Conservation (phyloP, 1,284 basidiomycete species). For the Fomitiporia mediterranea region DNA sequence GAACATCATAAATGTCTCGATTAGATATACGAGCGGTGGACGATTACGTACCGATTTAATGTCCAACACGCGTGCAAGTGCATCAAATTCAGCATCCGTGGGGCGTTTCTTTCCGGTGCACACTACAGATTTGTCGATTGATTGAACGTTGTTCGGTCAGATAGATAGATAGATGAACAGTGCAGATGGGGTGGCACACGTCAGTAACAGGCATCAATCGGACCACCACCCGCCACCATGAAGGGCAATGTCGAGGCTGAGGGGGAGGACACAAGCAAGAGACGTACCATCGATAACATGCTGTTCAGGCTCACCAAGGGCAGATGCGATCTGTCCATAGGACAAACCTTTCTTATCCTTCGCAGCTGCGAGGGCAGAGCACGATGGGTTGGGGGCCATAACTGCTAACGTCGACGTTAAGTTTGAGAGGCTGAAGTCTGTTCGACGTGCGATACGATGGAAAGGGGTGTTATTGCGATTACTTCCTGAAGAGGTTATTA, state of each 20-base stretch:
- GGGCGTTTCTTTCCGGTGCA: constrained; percentile 44
- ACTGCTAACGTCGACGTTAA: constrained; percentile 5
- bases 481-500: no score
- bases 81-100: constrained; percentile 47
- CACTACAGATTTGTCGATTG: constrained; percentile 37
- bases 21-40: not conserved
- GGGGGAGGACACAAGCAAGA: not conserved
- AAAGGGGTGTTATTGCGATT: not conserved
- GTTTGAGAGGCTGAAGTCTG: no score
- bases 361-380: constrained; percentile 52
- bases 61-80: constrained; percentile 42
- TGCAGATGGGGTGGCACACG: no score
- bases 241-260: not conserved
- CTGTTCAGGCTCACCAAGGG: constrained; percentile 37
- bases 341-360: constrained; percentile 44
- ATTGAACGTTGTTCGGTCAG: no score
- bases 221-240: not conserved
- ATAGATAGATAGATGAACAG: no score
- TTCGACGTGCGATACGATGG: not conserved
- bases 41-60: constrained; percentile 31
- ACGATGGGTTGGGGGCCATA: constrained; percentile 46
- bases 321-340: constrained; percentile 43
- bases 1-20: not conserved
- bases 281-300: constrained; percentile 50
- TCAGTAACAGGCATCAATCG: not conserved